Evolutionary conservation across 805 yeast genomes (phyloP).

Genomic region (Metschnikowia aberdeeniae): DNA sequence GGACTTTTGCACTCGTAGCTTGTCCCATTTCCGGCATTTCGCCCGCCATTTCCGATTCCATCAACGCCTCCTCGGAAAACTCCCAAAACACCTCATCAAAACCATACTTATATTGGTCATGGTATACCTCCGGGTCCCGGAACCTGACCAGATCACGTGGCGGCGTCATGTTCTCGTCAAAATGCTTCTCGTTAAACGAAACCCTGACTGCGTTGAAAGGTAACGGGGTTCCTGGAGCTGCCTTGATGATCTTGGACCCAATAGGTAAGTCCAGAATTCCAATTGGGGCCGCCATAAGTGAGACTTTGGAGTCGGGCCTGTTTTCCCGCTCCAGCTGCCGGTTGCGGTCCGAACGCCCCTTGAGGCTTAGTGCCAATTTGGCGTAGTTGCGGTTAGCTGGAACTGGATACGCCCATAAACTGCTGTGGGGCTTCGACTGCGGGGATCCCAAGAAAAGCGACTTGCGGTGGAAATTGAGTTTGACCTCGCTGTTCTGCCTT

Average conservation of each 20-base stretch:
- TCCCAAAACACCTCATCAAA: conserved; percentile 4
- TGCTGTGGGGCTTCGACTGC: not conserved
- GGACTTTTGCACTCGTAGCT: too few relatives aligned
- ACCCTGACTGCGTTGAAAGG: conserved; percentile 30
- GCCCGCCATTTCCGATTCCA: not conserved
- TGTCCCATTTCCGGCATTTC: too few relatives aligned
- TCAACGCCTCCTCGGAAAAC: not conserved
- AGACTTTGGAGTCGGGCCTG: not conserved
- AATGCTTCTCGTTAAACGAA: conserved; percentile 8
- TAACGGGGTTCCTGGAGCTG: conserved; percentile 24
- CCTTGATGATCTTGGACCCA: conserved; percentile 18
- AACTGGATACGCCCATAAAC: conserved; percentile 3
- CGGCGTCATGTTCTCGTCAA: conserved; percentile 1
- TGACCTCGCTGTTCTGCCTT: conserved; percentile 9
- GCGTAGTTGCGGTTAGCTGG: conserved; percentile 3
- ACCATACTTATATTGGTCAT: conserved; percentile 4
- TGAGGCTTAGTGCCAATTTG: not conserved
- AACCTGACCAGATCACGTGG: not conserved
- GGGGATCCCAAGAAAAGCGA: not conserved
- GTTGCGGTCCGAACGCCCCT: not conserved
- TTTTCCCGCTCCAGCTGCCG: not conserved
- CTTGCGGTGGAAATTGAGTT: conserved; percentile 1
- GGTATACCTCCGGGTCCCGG: conserved; percentile 3
- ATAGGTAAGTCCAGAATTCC: conserved; percentile 10
- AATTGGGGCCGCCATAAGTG: not conserved